A percentile compares a stretch with the other conserved stretches of the same genome.
Conservation (phyloP, 805 yeast species). For the Metschnikowia arizonensis region DNA sequence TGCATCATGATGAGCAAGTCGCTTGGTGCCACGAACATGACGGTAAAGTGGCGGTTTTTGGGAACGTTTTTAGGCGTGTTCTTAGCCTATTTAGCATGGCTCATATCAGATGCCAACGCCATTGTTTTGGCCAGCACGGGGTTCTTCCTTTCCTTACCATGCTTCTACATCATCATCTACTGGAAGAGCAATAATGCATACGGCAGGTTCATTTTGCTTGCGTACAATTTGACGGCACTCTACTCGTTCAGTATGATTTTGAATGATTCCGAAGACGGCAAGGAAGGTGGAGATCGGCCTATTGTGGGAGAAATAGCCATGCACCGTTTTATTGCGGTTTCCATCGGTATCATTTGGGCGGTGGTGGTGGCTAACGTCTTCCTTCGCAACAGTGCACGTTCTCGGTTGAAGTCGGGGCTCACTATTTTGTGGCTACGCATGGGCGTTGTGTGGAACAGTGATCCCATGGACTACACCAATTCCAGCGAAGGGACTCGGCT, state of each 20-base stretch:
- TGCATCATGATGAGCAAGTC: conserved; percentile 83
- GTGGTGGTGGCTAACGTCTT: conserved; percentile 59
- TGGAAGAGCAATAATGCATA: conserved; percentile 64
- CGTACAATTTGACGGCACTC: conserved; percentile 74
- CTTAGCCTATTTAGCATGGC: conserved; percentile 59
- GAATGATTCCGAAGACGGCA: conserved; percentile 52
- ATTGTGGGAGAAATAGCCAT: conserved; percentile 69
- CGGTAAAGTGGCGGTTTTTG: conserved; percentile 65
- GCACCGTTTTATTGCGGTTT: conserved; percentile 71
- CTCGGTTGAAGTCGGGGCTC: conserved; percentile 59
- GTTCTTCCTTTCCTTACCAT: conserved; percentile 44
- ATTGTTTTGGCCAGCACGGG: conserved; percentile 49
- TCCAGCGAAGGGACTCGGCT: conserved; percentile 18
- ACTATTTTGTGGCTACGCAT: conserved; percentile 71
- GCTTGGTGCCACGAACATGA: conserved; percentile 78
- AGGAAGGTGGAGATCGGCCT: conserved; percentile 69
- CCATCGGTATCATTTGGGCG: conserved; percentile 75
- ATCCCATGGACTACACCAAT: conserved; percentile 52
- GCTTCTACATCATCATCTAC: conserved; percentile 55
- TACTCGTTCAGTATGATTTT: conserved; percentile 67
- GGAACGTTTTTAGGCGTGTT: conserved; percentile 75
- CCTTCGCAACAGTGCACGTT: conserved; percentile 73
- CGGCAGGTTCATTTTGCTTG: conserved; percentile 66
- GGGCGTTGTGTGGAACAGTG: conserved; percentile 78
- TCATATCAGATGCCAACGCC: conserved; percentile 51